These are phyloP conservation scores for Rhytidiadelphus loreus DNA, from an alignment of 225 moss, liverwort and hornwort genomes.

Conservation along the genomic window DNA sequence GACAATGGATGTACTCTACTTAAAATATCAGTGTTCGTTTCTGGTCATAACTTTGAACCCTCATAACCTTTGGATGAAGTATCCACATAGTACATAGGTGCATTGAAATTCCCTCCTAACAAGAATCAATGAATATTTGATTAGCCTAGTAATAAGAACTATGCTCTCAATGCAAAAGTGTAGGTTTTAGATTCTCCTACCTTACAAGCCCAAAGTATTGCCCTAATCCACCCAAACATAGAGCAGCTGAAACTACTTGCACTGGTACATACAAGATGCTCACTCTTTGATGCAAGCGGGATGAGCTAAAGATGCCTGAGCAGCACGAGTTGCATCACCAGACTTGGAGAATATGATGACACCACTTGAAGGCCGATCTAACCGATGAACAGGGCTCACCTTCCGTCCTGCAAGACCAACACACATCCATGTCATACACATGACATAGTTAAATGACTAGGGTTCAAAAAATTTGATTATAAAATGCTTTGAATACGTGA, in stretches of 20 bases:
- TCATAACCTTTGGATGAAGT: neutral
- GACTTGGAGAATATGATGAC: constrained; percentile 51
- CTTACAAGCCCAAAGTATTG: neutral
- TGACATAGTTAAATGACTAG: neutral
- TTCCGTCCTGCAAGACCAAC: constrained; percentile 21
- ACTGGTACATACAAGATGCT: constrained; percentile 32
- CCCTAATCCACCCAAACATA: neutral
- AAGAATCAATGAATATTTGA: neutral
- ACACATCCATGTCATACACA: neutral
- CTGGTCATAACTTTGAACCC: neutral
- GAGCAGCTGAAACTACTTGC: neutral
- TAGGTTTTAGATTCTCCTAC: neutral
- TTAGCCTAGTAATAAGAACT: neutral
- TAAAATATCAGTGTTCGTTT: neutral
- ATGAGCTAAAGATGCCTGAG: constrained; percentile 49
- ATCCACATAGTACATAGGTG: neutral
- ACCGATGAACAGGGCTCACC: constrained; percentile 52
- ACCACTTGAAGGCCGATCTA: constrained; percentile 63
- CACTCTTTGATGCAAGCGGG: constrained; percentile 61
- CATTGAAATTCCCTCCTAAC: neutral
- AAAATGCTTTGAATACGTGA: neutral
- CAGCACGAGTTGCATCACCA: constrained; percentile 33
- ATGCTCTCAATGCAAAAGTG: neutral
- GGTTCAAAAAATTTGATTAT: neutral
- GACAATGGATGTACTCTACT: neutral